These are phyloP conservation scores for Bremia lactucae DNA, from an alignment of 352 stramenopile genomes.

Conservation along the genomic window DNA sequence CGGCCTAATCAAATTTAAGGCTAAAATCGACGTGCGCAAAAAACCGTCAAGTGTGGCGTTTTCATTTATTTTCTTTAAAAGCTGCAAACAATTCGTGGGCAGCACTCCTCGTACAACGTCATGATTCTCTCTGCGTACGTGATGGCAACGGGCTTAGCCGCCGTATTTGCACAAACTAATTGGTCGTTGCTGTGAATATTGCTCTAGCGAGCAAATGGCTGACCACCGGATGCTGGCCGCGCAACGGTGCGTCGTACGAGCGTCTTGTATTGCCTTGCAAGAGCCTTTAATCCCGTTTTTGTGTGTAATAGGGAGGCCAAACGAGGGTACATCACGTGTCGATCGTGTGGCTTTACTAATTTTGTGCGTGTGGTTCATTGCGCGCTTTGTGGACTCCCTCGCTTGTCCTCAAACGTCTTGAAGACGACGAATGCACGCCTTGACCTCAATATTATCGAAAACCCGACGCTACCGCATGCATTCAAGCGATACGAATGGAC, in stretches of 20 bases:
- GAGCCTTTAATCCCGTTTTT: not conserved
- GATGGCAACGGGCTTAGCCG: not conserved
- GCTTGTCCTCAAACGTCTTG: not conserved
- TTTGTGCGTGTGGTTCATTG: conserved; percentile 27
- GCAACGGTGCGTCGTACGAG: conserved; percentile 19
- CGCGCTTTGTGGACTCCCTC: conserved; percentile 27
- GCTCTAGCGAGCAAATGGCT: conserved; percentile 20
- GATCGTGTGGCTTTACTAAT: conserved; percentile 44
- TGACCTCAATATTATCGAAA: not conserved
- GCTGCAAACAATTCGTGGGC: too few species aligned
- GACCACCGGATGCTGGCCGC: conserved; percentile 8
- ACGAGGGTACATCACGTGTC: conserved; percentile 24
- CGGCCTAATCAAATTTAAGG: too few species aligned
- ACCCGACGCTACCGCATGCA: conserved; percentile 2
- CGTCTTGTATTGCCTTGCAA: not conserved
- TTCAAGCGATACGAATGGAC: conserved; percentile 43
- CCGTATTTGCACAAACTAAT: conserved; percentile 4
- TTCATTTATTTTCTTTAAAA: too few species aligned
- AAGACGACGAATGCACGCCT: not conserved
- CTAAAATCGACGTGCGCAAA: too few species aligned
- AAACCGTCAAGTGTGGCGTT: too few species aligned
- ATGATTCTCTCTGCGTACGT: conserved; percentile 22
- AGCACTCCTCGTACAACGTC: conserved; percentile 1
- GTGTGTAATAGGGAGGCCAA: conserved; percentile 21
- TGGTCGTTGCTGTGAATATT: conserved; percentile 2